These are phyloP conservation scores for Basidioascus undulatus DNA, from an alignment of 768 basidiomycete species.

Conservation along the genomic window DNA sequence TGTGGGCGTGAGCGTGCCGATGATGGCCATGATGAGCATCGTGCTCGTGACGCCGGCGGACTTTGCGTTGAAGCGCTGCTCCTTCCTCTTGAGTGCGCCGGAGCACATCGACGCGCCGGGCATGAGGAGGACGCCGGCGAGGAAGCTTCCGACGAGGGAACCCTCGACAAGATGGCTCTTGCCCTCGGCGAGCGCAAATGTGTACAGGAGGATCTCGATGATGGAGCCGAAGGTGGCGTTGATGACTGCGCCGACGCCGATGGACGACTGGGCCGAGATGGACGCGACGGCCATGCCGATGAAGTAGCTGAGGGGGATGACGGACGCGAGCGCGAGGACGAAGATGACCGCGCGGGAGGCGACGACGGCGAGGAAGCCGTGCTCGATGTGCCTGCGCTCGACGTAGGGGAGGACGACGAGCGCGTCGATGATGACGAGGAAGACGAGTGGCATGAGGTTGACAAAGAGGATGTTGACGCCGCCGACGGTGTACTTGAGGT, in stretches of 20 bases:
- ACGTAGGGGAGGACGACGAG: slow-evolving; percentile 44
- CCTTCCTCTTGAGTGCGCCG: slow-evolving; percentile 67
- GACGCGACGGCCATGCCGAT: slow-evolving; percentile 99
- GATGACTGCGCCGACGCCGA: slow-evolving; percentile 98
- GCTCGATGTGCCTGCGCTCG: slow-evolving; percentile 27
- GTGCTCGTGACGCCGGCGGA: slow-evolving; percentile 96
- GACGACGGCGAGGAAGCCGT: slow-evolving; percentile 36
- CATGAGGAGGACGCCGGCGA: slow-evolving; percentile 92
- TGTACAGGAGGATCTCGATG: slow-evolving; percentile 85
- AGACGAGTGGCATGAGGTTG: slow-evolving; percentile 76
- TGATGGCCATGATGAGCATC: slow-evolving; percentile 99
- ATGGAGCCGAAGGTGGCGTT: slow-evolving; percentile 98
- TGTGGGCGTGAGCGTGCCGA: slow-evolving; percentile 81
- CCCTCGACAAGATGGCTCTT: slow-evolving; percentile 93
- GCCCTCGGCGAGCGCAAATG: slow-evolving; percentile 63
- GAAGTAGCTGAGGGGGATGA: slow-evolving; percentile 95
- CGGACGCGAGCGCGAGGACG: slow-evolving; percentile 54
- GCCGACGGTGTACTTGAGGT: slow-evolving; percentile 97
- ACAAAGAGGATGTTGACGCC: slow-evolving; percentile 97
- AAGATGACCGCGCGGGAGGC: slow-evolving; percentile 61
- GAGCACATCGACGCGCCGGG: slow-evolving; percentile 90
- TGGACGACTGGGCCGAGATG: slow-evolving; percentile 92
- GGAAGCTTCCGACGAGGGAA: slow-evolving; percentile 76
- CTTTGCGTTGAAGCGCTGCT: slow-evolving; percentile 97
- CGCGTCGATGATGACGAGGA: slow-evolving; percentile 88